These are phyloP conservation scores for Termitomyces bulborhizus DNA, from an alignment of 768 basidiomycete species.

Conservation along the genomic window DNA sequence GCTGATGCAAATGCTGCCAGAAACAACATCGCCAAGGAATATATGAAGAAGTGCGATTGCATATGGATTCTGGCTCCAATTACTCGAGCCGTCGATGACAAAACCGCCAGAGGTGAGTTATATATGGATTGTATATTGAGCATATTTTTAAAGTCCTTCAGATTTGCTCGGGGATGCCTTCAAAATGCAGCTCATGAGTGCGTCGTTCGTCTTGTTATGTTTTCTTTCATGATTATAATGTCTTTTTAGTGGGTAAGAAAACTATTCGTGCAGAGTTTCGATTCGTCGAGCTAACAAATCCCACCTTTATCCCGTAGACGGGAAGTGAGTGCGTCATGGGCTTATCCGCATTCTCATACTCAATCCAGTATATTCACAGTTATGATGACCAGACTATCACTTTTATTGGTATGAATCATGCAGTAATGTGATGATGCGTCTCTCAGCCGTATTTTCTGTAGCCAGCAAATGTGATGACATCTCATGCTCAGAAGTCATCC, in stretches of 20 bases:
- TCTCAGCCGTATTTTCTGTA: constrained; percentile 12
- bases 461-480: constrained; percentile 64
- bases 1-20: constrained; percentile 62
- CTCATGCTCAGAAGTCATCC: constrained; percentile 52
- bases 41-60: constrained; percentile 60
- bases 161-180: constrained; percentile 64
- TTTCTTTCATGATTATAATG: not conserved
- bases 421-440: not conserved
- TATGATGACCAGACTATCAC: constrained; percentile 56
- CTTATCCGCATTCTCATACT: not conserved
- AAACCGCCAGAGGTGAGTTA: constrained; percentile 48
- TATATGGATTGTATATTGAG: not conserved
- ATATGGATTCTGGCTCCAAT: constrained; percentile 68
- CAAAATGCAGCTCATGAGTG: constrained; percentile 56
- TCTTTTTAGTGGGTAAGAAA: constrained; percentile 35
- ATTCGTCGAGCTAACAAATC: not conserved
- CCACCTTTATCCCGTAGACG: constrained; percentile 29
- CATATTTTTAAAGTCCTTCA: constrained; percentile 9
- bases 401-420: constrained; percentile 41
- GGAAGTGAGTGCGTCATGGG: constrained; percentile 36
- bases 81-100: constrained; percentile 57
- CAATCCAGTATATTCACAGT: constrained; percentile 19
- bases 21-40: constrained; percentile 56
- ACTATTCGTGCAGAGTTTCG: not conserved
- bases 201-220: constrained; percentile 12